Percentiles rank a stretch among this genome's conserved stretches.
Conservation (phyloP, 805 yeast genomes). For the Cyberlindnera veronae region DNA sequence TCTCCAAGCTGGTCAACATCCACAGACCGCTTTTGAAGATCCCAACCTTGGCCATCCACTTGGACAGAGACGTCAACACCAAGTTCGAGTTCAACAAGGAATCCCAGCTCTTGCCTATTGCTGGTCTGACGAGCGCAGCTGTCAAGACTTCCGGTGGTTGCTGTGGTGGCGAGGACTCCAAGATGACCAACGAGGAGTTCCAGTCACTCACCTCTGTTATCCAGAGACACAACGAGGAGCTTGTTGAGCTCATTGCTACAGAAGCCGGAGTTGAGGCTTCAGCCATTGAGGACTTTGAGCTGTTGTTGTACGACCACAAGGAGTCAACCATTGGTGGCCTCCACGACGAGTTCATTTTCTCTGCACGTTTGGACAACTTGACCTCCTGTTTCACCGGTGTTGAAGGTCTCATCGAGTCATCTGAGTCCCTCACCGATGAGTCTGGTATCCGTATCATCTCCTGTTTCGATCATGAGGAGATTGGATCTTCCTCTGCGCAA, state of each 20-base stretch:
- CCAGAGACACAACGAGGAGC: constrained; percentile 72
- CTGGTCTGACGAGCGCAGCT: constrained; percentile 52
- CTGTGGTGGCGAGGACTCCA: constrained; percentile 44
- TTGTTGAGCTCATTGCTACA: constrained; percentile 64
- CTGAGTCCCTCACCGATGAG: constrained; percentile 40
- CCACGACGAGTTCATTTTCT: constrained; percentile 84
- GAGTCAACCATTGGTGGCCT: constrained; percentile 82
- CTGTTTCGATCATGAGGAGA: constrained; percentile 92
- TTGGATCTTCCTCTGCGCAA: constrained; percentile 91
- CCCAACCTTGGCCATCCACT: constrained; percentile 92
- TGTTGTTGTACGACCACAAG: constrained; percentile 82
- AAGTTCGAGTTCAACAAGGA: constrained; percentile 90
- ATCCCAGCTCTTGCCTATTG: constrained; percentile 80
- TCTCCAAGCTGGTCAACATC: constrained; percentile 71
- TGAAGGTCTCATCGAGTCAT: constrained; percentile 60
- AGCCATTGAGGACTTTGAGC: constrained; percentile 85
- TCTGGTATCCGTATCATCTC: constrained; percentile 70
- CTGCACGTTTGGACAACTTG: constrained; percentile 88
- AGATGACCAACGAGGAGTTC: constrained; percentile 52
- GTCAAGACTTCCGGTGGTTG: constrained; percentile 36
- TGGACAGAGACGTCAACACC: constrained; percentile 69
- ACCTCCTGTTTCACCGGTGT: constrained; percentile 82
- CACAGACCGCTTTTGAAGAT: constrained; percentile 83
- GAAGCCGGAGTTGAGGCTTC: constrained; percentile 50
- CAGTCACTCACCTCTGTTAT: constrained; percentile 61